phyloP scores from a whole-genome alignment of 768 basidiomycete species.

The Xanthoconium purpureum region DNA sequence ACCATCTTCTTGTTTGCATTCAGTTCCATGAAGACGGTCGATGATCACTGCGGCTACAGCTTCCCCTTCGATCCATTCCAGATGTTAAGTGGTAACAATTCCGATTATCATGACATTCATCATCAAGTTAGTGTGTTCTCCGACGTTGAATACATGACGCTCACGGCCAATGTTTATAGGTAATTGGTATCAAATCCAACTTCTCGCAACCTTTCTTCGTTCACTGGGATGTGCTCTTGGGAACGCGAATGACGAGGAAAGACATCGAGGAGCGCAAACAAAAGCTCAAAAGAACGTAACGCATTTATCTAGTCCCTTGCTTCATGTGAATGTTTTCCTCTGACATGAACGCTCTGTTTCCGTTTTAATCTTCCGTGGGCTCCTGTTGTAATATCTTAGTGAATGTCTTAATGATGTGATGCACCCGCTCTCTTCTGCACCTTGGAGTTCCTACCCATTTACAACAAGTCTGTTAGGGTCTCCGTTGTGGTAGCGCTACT shows the following conservation, averaged over 20 bases:
- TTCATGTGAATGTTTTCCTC: not conserved
- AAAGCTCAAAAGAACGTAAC: conserved; percentile 30
- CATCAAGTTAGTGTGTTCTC: conserved; percentile 63
- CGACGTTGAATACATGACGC: not conserved
- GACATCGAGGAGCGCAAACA: conserved; percentile 55
- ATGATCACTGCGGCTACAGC: conserved; percentile 91
- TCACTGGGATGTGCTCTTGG: conserved; percentile 86
- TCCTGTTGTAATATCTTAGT: conserved; percentile 24
- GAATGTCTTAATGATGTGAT: conserved; percentile 12
- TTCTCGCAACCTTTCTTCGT: conserved; percentile 96
- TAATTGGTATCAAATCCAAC: conserved; percentile 89
- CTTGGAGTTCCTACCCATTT: not conserved
- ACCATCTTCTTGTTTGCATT: conserved; percentile 79
- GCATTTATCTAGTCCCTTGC: not conserved
- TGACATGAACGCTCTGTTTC: not conserved
- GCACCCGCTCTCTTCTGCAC: not conserved
- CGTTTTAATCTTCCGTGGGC: conserved; percentile 2
- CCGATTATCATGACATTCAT: conserved; percentile 98
- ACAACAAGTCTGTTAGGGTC: not conserved
- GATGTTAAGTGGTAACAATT: conserved; percentile 80
- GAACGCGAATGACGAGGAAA: conserved; percentile 76
- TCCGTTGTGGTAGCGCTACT: not conserved
- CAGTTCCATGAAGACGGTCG: conserved; percentile 89
- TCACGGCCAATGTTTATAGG: conserved; percentile 7
- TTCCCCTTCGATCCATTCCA: conserved; percentile 93